Evolutionary conservation across 306 rosid genomes (phyloP).

Genomic region (Datisca glomerata): DNA sequence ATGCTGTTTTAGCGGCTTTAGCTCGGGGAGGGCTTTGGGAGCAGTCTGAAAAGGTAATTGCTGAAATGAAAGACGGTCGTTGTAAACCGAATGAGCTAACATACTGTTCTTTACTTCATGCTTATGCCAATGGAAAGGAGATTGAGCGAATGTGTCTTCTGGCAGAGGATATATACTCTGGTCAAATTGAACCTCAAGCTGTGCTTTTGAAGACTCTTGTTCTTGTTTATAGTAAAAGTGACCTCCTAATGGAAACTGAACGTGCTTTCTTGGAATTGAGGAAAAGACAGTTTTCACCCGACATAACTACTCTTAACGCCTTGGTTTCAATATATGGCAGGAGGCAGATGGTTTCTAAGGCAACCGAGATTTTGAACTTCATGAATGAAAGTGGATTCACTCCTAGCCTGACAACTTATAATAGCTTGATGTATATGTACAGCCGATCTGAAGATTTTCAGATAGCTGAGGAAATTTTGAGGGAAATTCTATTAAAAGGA

Average conservation of each 20-base stretch:
- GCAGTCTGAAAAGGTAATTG: constrained; percentile 69
- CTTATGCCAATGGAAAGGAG: constrained; percentile 85
- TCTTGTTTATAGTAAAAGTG: constrained; percentile 66
- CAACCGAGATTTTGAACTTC: constrained; percentile 60
- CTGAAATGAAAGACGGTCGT: constrained; percentile 64
- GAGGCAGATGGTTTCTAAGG: constrained; percentile 63
- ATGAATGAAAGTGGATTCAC: constrained; percentile 64
- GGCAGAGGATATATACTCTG: constrained; percentile 69
- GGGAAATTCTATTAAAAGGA: constrained; percentile 57
- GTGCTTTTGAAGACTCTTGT: constrained; percentile 90
- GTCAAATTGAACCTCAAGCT: constrained; percentile 42
- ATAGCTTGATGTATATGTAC: constrained; percentile 80
- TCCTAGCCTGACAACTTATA: constrained; percentile 84
- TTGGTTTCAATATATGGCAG: constrained; percentile 89
- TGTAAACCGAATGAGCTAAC: constrained; percentile 83
- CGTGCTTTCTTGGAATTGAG: constrained; percentile 57
- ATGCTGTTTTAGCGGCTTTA: constrained; percentile 83
- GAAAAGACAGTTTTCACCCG: constrained; percentile 52
- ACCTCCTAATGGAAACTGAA: constrained; percentile 71
- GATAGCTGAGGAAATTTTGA: constrained; percentile 56
- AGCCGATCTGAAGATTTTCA: constrained; percentile 64
- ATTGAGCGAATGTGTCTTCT: constrained; percentile 47
- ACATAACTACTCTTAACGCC: constrained; percentile 66
- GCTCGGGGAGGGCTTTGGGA: constrained; percentile 93
- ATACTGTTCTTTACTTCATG: constrained; percentile 78